Percentiles rank a stretch among this genome's conserved stretches.
Evolutionary conservation across 2,329 filamentous ascomycete species (phyloP).

Genomic region (Pseudopyrenochaeta lycopersici): DNA sequence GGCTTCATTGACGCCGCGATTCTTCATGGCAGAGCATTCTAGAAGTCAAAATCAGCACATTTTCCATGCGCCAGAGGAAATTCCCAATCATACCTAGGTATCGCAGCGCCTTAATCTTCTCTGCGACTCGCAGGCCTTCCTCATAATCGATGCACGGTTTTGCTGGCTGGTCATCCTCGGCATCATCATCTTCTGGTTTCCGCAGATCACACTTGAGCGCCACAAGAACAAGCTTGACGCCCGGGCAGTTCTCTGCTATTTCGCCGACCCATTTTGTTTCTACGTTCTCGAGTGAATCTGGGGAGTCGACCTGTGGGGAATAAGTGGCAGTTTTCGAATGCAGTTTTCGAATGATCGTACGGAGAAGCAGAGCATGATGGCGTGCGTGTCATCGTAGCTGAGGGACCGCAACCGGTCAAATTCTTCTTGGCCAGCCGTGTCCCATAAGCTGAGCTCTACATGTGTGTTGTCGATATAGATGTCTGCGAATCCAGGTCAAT

Average conservation of each 20-base stretch:
- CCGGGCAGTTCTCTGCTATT: constrained; percentile 96
- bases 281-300: constrained; percentile 96
- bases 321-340: constrained; percentile 7
- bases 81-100: constrained; percentile 72
- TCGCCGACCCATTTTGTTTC: constrained; percentile 98
- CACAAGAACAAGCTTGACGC: constrained; percentile 92
- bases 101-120: constrained; percentile 88
- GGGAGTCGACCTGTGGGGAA: constrained; percentile 76
- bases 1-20: constrained; percentile 96
- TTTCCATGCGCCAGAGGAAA: not conserved
- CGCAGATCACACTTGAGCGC: constrained; percentile 96
- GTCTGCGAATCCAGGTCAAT: constrained; percentile 64
- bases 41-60: constrained; percentile 17
- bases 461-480: constrained; percentile 98
- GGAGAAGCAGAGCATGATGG: constrained; percentile 98
- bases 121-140: constrained; percentile 87
- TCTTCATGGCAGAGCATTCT: constrained; percentile 99
- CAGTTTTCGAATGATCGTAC: constrained; percentile 20
- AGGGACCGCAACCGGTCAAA: constrained; percentile 95
- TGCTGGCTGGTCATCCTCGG: constrained; percentile 54
- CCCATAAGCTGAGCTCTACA: constrained; percentile 97
- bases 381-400: constrained; percentile 97
- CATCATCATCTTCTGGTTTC: constrained; percentile 73
- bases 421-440: constrained; percentile 98
- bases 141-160: constrained; percentile 85